Evolutionary conservation across 257 asterid genomes (phyloP), one percentile per base, ranked within the genome.

Genomic region (Linderniella brevidens): DNA sequence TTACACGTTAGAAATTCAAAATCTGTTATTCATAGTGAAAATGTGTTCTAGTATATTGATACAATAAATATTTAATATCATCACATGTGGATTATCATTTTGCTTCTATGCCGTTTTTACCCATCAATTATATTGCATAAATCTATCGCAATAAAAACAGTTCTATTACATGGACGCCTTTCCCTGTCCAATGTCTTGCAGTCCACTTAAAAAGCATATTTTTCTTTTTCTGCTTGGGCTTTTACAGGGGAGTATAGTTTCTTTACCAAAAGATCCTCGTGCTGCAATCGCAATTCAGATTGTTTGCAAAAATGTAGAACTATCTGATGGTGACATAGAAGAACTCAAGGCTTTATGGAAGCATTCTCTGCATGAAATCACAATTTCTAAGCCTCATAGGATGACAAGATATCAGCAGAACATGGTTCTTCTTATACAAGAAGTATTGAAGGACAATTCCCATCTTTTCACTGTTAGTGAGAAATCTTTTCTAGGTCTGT

Each of bases 231-330:
- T 25, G 32, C 32, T 2, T 25, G 32, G 32, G 6, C 32, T 25
- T n/a, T 44, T 62, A 40, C 81, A 88, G 98, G 98, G 87, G 42
- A 61, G 48, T 55, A 71, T 88, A 53, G 71, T 68, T 55, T 75
- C 86, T 57, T 60, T 71, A 41, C 94, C 96, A 5, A 67, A 68
- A 65, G 76, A 65, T 64, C 47, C 76, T 18, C 74, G 55, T 51
- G 77, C 84, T 44, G 66, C 74, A 42, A 70, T 81, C 46, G 94
- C 96, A 17, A 73, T 88, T 68, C 76, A 75, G 55, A 64, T 84
- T 52, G 60, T 56, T 29, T 74, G 81, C 61, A 70, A 59, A 65
- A 68, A 67, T 59, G 58, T 48, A 39, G 59, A 49, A 50, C 58
- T 57, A 38, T 55, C 41, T 53, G 63, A 57, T 18, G 66, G 65